Evolutionary conservation across 2,329 filamentous ascomycete genomes (phyloP).

Genomic region (Colletotrichum tabaci): DNA sequence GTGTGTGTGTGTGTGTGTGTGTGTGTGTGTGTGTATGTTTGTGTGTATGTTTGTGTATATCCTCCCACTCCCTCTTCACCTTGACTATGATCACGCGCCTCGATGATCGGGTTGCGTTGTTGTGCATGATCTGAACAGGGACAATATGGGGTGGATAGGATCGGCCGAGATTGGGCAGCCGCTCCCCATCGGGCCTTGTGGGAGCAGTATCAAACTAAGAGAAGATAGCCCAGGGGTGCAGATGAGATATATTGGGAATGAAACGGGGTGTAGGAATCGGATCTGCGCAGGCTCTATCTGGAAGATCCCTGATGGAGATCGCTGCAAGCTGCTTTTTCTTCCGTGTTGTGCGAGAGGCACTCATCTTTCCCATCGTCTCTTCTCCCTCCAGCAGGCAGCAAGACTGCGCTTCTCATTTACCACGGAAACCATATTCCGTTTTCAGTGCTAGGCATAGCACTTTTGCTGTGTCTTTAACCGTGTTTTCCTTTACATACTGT

Average conservation of each 20-base stretch:
- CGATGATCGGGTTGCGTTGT: slow-evolving; percentile 3
- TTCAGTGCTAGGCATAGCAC: too few relatives aligned
- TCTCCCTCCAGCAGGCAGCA: too few relatives aligned
- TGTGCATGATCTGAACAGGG: slow-evolving; percentile 12
- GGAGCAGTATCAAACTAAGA: too few relatives aligned
- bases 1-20: neutral
- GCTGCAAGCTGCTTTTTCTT: neutral
- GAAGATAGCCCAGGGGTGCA: neutral
- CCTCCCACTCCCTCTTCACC: too few relatives aligned
- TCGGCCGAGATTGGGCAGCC: slow-evolving; percentile 8
- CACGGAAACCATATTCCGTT: too few relatives aligned
- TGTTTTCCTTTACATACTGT: too few relatives aligned
- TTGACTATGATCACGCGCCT: neutral
- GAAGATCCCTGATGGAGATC: slow-evolving; percentile 36
- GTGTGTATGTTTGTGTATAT: neutral
- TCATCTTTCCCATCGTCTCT: too few relatives aligned
- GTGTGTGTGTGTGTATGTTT: neutral
- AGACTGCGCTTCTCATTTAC: too few relatives aligned
- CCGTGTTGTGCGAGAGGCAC: slow-evolving; percentile 8
- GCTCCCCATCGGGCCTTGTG: neutral
- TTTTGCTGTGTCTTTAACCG: too few relatives aligned
- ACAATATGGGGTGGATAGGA: slow-evolving; percentile 1
- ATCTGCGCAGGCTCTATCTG: neutral
- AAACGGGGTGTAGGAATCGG: neutral
- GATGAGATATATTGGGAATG: neutral